Percentiles rank a stretch among this genome's conserved stretches.
Evolutionary conservation across 2,329 filamentous ascomycete species (phyloP).

Genomic region (Talaromyces sp.): DNA sequence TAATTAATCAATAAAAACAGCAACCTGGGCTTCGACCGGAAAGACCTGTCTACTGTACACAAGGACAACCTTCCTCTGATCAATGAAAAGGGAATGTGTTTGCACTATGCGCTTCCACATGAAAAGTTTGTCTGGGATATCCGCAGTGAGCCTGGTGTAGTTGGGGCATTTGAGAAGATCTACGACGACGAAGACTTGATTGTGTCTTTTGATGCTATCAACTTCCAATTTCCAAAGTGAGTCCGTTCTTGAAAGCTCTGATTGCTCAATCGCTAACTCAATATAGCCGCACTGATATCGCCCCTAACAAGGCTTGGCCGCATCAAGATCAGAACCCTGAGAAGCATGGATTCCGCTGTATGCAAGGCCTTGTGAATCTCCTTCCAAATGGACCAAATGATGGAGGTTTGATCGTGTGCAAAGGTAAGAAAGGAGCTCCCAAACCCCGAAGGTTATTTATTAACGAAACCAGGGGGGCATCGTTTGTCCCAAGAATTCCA

Average conservation of each 20-base stretch:
- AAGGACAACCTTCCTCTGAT: slow-evolving; percentile 41
- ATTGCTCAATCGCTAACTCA: not conserved
- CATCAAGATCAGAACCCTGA: slow-evolving; percentile 52
- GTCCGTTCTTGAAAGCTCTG: not conserved
- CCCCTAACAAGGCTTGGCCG: slow-evolving; percentile 48
- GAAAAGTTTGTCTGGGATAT: slow-evolving; percentile 55
- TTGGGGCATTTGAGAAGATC: slow-evolving; percentile 51
- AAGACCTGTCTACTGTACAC: slow-evolving; percentile 38
- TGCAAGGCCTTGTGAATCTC: slow-evolving; percentile 56
- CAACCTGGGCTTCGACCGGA: slow-evolving; percentile 41
- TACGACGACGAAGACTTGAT: slow-evolving; percentile 52
- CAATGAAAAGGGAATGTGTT: slow-evolving; percentile 55
- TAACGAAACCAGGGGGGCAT: slow-evolving; percentile 25
- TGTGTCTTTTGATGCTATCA: slow-evolving; percentile 54
- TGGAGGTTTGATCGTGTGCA: slow-evolving; percentile 41
- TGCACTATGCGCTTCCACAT: slow-evolving; percentile 51
- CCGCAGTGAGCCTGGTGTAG: slow-evolving; percentile 52
- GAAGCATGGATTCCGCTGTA: slow-evolving; percentile 53
- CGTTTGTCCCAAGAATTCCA: slow-evolving; percentile 36
- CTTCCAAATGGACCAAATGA: slow-evolving; percentile 40
- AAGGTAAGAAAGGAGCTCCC: slow-evolving; percentile 12
- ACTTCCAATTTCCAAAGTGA: slow-evolving; percentile 48
- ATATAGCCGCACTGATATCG: slow-evolving; percentile 19
- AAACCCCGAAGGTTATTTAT: not conserved
- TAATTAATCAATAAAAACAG: slow-evolving; percentile 1